Conservation (phyloP, 768 basidiomycete species). For the Lactarius sp. region DNA sequence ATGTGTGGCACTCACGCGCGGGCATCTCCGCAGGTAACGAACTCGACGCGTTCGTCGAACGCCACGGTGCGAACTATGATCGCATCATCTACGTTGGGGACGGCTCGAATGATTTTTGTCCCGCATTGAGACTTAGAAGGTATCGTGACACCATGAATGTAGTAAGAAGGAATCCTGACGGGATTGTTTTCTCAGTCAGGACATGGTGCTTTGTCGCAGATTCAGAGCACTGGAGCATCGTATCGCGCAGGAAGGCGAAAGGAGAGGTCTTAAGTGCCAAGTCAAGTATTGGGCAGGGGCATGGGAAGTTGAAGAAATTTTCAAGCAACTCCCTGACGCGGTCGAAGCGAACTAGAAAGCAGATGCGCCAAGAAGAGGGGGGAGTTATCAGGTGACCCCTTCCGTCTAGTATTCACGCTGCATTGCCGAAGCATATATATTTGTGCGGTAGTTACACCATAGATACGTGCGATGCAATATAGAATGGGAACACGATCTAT, state of each 20-base stretch:
- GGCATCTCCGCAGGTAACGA: constrained; percentile 67
- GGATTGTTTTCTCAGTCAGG: constrained; percentile 51
- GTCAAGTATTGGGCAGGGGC: constrained; percentile 88
- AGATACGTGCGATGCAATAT: constrained; percentile 18
- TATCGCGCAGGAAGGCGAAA: constrained; percentile 65
- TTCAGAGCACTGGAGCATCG: constrained; percentile 74
- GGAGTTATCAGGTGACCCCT: neutral
- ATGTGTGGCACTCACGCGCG: neutral
- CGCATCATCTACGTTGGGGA: constrained; percentile 90
- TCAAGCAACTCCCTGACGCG: constrained; percentile 31
- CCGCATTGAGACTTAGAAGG: constrained; percentile 75
- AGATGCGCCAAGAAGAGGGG: too few species aligned
- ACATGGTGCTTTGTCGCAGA: constrained; percentile 74
- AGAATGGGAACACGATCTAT: too few species aligned
- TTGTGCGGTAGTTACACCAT: constrained; percentile 25
- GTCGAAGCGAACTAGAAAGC: constrained; percentile 3
- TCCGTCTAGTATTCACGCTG: constrained; percentile 10
- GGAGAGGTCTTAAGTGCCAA: constrained; percentile 60
- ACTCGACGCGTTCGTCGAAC: constrained; percentile 68
- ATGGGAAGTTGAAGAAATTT: constrained; percentile 93
- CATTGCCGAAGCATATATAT: constrained; percentile 26
- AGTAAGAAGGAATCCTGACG: neutral
- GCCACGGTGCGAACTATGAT: constrained; percentile 59
- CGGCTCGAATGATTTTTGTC: constrained; percentile 94
- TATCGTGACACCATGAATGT: constrained; percentile 31